Base-by-base conservation (phyloP, 345 rosid genomes). In the Nephelium lappaceum region DNA sequence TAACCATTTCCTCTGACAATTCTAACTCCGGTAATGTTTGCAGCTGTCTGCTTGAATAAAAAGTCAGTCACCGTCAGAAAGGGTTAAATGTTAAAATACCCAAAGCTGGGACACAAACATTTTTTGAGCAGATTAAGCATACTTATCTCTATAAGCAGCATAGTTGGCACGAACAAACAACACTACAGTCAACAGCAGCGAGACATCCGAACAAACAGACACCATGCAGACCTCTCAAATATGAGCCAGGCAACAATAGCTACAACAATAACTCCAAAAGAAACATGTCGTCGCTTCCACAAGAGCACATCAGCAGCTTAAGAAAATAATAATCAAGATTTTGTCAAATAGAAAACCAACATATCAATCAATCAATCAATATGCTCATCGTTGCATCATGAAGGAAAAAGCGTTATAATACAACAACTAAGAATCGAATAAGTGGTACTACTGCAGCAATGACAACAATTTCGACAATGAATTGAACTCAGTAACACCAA, bases 191-290 rank as follows among this genome's bases (percentile, higher is more conserved):
- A 86, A 81, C 58, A 91, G 81, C 70, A 95, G 87, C 85, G 92
- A 84, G 76, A 93, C 88, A 81, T 95, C 95, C 8, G 99, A 89
- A 75, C 94, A 91, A 72, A 95, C 75, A 36, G 97, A 88, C 79
- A 96, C 62, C 93, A 85, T 24, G 93, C 94, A 21, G 99, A 90
- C 62, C 83, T 80, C 88, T 92, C 98, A 77, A 90, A 89, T 66
- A 88, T 82, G 64, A 93, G 81, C 97, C 97, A 96, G 15, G 91
- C 95, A 79, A 87, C 85, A n/a, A 97, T 93, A n/a, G 98, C 93
- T 77, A 87, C 87, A 69, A 92, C 61, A 81, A 89, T 85, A 74
- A 87, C 86, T n/a, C 93, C 94, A 18, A 91, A 78, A 42, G 98
- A 91, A 63, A 80, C 86, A 76, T 53, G 89, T 55, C 86, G 65